Conservation (phyloP, 2,329 filamentous ascomycete genomes). For the Fusarium sp. region DNA sequence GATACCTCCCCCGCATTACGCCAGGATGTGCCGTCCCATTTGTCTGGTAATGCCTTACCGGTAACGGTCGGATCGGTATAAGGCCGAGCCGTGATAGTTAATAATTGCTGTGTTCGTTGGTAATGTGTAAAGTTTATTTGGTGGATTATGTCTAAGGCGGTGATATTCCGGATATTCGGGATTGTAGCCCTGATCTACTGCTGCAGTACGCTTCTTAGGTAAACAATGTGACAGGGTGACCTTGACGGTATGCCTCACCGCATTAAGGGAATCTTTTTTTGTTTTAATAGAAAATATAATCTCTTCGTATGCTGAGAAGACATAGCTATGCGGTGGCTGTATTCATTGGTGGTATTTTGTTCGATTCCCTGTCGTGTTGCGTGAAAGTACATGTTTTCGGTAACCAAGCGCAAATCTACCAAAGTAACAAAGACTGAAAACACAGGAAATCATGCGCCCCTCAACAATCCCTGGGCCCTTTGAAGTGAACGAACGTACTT, state of each 20-base stretch:
- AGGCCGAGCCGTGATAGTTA: slow-evolving; percentile 15
- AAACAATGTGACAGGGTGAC: neutral
- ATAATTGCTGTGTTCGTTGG: neutral
- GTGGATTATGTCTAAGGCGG: slow-evolving; percentile 6
- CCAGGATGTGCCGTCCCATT: slow-evolving; percentile 18
- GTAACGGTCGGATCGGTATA: slow-evolving; percentile 26
- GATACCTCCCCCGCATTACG: slow-evolving; percentile 25
- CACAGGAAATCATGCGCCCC: neutral
- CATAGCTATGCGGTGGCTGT: neutral
- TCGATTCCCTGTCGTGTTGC: too few relatives aligned
- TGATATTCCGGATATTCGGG: slow-evolving; percentile 36
- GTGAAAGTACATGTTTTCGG: neutral
- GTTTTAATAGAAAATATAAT: neutral
- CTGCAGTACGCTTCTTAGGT: neutral
- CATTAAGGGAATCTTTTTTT: neutral
- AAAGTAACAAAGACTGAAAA: neutral
- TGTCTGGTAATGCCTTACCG: slow-evolving; percentile 25
- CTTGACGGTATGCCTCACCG: neutral
- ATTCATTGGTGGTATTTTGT: neutral
- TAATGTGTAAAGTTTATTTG: slow-evolving; percentile 6
- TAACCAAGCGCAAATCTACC: neutral
- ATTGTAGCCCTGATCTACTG: slow-evolving; percentile 6
- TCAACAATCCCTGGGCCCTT: neutral
- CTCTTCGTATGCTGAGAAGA: neutral
- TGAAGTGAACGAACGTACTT: too few relatives aligned